A percentile compares a stretch with the other conserved stretches of the same genome.
Conservation (phyloP, 345 rosid species). For the Rhodamnia argentea region DNA sequence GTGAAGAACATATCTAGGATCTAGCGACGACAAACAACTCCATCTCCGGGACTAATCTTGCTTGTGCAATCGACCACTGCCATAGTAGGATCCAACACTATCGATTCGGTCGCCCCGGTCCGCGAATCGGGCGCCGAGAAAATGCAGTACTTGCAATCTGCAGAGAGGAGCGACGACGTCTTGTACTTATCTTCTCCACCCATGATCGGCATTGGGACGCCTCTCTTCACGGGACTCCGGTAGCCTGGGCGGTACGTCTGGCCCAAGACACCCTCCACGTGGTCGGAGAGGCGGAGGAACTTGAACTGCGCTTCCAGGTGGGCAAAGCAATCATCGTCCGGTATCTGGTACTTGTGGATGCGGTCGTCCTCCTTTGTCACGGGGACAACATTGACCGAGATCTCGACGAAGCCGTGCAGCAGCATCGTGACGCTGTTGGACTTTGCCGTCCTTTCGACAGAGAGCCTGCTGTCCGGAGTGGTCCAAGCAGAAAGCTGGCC, state of each 20-base stretch:
- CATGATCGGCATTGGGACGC: conserved; percentile 5
- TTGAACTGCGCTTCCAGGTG: conserved; percentile 8
- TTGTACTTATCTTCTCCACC: conserved; percentile 7
- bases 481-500: conserved; percentile 6
- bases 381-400: conserved; percentile 2
- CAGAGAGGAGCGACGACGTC: conserved; percentile 3
- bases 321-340: conserved; percentile 2
- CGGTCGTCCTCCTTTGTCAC: conserved; percentile 3
- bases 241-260: conserved; percentile 6
- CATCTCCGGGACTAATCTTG: not conserved
- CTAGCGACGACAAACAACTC: not conserved
- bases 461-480: not conserved
- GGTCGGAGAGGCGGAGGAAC: conserved; percentile 1
- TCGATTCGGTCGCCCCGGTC: fast-evolving
- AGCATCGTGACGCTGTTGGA: not conserved
- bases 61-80: not conserved
- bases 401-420: not conserved
- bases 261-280: conserved; percentile 3
- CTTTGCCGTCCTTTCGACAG: not conserved
- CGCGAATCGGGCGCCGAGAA: not conserved
- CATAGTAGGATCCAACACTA: not conserved
- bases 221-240: conserved; percentile 6
- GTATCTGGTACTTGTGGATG: conserved; percentile 5
- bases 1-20: not conserved
- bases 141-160: conserved; percentile 2